Base-by-base conservation (phyloP, 2,329 filamentous ascomycete species). In the Aspergillus sp. region DNA sequence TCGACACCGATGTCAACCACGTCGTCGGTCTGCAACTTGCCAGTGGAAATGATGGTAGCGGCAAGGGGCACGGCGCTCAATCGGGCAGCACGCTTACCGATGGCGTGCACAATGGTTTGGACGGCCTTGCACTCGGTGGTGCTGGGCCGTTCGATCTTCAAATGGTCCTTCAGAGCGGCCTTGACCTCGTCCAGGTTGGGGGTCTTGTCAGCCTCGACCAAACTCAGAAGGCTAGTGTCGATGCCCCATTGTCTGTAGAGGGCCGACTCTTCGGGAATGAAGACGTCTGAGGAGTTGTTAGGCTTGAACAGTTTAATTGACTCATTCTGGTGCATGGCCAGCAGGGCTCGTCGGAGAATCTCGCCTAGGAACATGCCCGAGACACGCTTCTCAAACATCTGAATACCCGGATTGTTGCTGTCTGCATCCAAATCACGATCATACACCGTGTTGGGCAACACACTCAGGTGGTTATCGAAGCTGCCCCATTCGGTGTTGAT, bases 361-460 rank as follows among this genome's bases (percentile, higher is more conserved):
- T 98, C 93, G 43, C 93, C 93, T 39, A 98, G 70, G 72, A 97
- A 98, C 91, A 98, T 97, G 65, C 93, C 93, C 0, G 90, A 95
- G 11, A 98, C 86, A 38, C 91, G 86, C 78, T 98, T 98, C 74
- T 98, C 93, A 62, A 97, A 98, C 88, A 97, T 95, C 64, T 98
- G 93, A 49, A 95, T 82, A 27, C 93, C 93, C 0, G 90, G 91
- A 68, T 98, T 97, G 56, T 88, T 82, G 52, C 85, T 93, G 47
- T 85, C 81, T 44, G 74, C 72, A 67, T 98, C 91, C 26, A 98
- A 76, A 45, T 82, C 77, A 39, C 75, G 71, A 63, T 98, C 93
- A 71, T 89, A 97, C 0, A 81, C 73, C 0, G 91, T 97, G 58
- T 83, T 85, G 37, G 91, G 93, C 33, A 98, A 77, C 13, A 95